These are phyloP conservation scores for Castanospermum australe DNA, from an alignment of 306 rosid genomes.

Conservation along the genomic window DNA sequence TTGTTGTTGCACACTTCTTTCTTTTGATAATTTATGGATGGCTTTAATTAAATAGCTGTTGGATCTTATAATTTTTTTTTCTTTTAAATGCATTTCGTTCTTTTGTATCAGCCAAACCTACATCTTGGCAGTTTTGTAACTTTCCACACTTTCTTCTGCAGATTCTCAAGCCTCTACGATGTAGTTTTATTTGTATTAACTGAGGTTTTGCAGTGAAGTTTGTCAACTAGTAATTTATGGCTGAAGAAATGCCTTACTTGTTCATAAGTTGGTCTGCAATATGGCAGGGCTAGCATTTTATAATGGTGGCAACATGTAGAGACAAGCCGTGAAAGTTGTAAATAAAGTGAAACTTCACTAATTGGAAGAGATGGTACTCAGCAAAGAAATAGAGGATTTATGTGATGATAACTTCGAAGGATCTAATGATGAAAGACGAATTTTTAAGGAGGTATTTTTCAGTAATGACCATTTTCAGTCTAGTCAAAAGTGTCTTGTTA, in stretches of 20 bases:
- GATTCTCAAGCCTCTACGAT: constrained; percentile 22
- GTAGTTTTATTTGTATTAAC: constrained; percentile 18
- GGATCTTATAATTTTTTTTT: background rate
- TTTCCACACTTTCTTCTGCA: constrained; percentile 1
- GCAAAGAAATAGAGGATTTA: constrained; percentile 56
- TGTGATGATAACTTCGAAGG: constrained; percentile 82
- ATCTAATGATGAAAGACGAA: constrained; percentile 62
- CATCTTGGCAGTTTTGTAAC: background rate
- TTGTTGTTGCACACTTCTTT: background rate
- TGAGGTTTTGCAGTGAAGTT: constrained; percentile 22
- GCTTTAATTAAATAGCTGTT: background rate
- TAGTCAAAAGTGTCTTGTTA: constrained; percentile 54
- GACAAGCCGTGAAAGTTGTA: constrained; percentile 23
- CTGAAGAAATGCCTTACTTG: constrained; percentile 20
- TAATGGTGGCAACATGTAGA: constrained; percentile 38
- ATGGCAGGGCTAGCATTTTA: constrained; percentile 22
- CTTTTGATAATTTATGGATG: background rate
- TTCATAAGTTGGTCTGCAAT: constrained; percentile 11
- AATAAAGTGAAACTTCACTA: constrained; percentile 30
- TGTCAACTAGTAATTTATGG: constrained; percentile 14
- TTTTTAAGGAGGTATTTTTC: constrained; percentile 76
- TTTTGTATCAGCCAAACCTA: background rate
- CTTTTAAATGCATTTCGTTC: background rate
- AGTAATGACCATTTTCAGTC: constrained; percentile 42
- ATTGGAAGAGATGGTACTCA: constrained; percentile 41